A percentile compares a stretch with the other conserved stretches of the same genome.
These are phyloP conservation scores for Mortierella sp. DNA, from an alignment of 371 early-diverging fungal species.

Conservation along the genomic window DNA sequence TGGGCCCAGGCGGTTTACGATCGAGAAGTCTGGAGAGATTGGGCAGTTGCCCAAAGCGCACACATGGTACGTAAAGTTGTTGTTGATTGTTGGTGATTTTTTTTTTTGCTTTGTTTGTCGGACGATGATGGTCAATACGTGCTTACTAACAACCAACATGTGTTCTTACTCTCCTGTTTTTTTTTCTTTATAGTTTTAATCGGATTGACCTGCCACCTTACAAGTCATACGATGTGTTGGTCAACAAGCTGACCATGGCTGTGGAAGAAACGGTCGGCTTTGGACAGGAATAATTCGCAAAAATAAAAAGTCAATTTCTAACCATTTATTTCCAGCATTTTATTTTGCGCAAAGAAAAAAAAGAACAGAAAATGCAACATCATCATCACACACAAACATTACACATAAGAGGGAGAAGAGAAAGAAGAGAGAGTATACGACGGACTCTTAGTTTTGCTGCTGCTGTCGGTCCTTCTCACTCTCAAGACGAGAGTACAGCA, in stretches of 20 bases:
- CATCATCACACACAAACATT: neutral
- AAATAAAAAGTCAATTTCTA: neutral
- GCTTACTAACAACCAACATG: neutral
- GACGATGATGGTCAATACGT: neutral
- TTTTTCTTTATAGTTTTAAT: conserved; percentile 78
- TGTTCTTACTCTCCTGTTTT: neutral
- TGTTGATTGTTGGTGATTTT: conserved; percentile 80
- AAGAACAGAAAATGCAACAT: neutral
- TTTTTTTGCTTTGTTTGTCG: neutral
- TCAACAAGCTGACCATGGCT: conserved; percentile 86
- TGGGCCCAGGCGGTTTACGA: conserved; percentile 95
- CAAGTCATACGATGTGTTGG: conserved; percentile 73
- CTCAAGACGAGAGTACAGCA: conserved; percentile 83
- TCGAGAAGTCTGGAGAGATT: conserved; percentile 92
- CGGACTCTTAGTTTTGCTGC: conserved; percentile 13
- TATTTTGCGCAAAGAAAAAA: neutral
- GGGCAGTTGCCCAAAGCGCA: conserved; percentile 92
- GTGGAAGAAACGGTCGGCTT: conserved; percentile 94
- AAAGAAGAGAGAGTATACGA: neutral
- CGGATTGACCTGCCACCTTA: conserved; percentile 96
- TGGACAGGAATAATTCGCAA: conserved; percentile 76
- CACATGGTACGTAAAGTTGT: too few relatives aligned
- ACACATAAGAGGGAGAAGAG: neutral
- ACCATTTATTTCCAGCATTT: too few relatives aligned
- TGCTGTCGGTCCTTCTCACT: conserved; percentile 72